phyloP scores from a whole-genome alignment of 1,284 basidiomycete genomes.

The Ceratorhiza oryzae-sativae region DNA sequence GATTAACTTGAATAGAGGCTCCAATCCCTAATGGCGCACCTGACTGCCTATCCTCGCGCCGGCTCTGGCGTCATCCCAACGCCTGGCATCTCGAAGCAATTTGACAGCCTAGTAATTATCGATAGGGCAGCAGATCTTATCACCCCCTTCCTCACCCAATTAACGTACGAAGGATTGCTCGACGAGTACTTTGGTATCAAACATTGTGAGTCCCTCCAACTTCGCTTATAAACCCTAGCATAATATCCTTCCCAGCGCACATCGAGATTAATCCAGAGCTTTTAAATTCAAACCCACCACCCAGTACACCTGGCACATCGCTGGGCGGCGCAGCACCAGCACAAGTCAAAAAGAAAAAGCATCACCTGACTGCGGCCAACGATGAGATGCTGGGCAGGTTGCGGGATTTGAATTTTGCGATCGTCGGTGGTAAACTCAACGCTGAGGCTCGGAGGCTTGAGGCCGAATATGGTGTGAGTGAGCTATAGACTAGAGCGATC shows the following conservation, averaged over 20 bases:
- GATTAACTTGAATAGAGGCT: slow-evolving; percentile 13
- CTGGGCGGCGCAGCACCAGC: slow-evolving; percentile 57
- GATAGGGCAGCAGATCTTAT: slow-evolving; percentile 96
- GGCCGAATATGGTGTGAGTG: slow-evolving; percentile 83
- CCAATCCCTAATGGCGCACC: slow-evolving; percentile 31
- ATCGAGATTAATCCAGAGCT: slow-evolving; percentile 88
- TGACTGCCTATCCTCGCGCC: slow-evolving; percentile 32
- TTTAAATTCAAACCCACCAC: slow-evolving; percentile 58
- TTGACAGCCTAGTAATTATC: slow-evolving; percentile 89
- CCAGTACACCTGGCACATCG: slow-evolving; percentile 46
- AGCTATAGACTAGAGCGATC: slow-evolving; percentile 44
- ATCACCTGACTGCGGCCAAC: slow-evolving; percentile 75
- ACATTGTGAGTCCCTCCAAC: slow-evolving; percentile 67
- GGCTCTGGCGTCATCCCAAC: slow-evolving; percentile 54
- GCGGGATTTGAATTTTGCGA: slow-evolving; percentile 91
- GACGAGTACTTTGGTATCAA: slow-evolving; percentile 92
- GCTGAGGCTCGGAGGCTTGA: slow-evolving; percentile 84
- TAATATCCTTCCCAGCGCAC: slow-evolving; percentile 65
- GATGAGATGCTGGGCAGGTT: slow-evolving; percentile 88
- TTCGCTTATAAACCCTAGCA: not conserved
- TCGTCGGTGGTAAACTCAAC: slow-evolving; percentile 86
- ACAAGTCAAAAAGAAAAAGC: slow-evolving; percentile 85
- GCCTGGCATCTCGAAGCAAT: slow-evolving; percentile 58
- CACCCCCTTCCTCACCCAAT: slow-evolving; percentile 92
- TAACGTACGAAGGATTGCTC: slow-evolving; percentile 97